Evolutionary conservation across 2,329 filamentous ascomycete species (phyloP), one percentile per base, ranked within the genome.

Genomic region (Epichloe coenophiala): DNA sequence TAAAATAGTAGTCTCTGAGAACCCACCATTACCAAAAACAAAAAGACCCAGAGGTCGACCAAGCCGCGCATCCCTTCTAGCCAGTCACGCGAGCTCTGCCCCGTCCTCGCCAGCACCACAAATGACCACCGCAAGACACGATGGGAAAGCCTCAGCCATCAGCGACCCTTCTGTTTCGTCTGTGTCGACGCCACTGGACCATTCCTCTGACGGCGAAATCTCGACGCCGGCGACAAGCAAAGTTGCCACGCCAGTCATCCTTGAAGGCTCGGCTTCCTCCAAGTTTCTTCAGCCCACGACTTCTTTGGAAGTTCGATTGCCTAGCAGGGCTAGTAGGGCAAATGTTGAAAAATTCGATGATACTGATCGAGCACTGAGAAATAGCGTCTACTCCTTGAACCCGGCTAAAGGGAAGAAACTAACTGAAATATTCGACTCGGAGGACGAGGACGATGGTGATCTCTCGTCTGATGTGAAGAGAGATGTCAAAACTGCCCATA

Each of bases 351-450:
- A 49, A 15, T 9, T 33, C n/a, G 61, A 63, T 19, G 61, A 63
- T 21, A 57, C 56, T 21, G 64, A 68, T 31, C 56, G 61, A n/a
- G 58, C 57, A 12, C 46, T 66, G 13, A 59, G 63, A 15, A 59
- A 58, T 8, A 81, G 74, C 64, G 66, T 73, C 47, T 76, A 70
- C 54, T 68, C 75, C 2, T 62, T 79, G 58, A 67, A 65, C 38
- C 52, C 67, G 67, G 74, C 55, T 61, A 66, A 49, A 75, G 77
- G 63, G 64, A 71, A 46, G 54, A 68, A 50, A 60, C 68, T 35
- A 9, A 50, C 39, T 3, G 65, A 72, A 64, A 75, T 54, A 61
- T 64, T 69, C 2, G 68, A 72, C 9, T 66, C 66, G 1, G 65
- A 70, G 2, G 65, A 67, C 0, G 66, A 70, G 0, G 61, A 61